Percentiles rank a stretch among this genome's conserved stretches.
Conservation (phyloP, 2,329 filamentous ascomycete species). For the Arthrobotrys pseudoclavata region DNA sequence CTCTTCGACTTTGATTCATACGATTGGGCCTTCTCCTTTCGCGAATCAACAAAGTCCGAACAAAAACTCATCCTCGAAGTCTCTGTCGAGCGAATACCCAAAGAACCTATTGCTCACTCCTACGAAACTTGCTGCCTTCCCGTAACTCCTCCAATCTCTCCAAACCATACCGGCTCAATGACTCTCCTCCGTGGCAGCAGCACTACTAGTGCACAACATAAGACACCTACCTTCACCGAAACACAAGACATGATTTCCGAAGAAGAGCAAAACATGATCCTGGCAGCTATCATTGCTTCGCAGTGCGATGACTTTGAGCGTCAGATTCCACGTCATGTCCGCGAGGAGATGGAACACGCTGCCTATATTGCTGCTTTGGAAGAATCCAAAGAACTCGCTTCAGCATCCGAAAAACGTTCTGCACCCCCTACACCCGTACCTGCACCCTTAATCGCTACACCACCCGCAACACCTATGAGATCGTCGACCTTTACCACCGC, state of each 20-base stretch:
- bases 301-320: conserved; percentile 53
- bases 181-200: conserved; percentile 59
- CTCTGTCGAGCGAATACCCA: conserved; percentile 56
- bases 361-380: conserved; percentile 53
- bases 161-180: conserved; percentile 48
- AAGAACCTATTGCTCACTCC: conserved; percentile 17
- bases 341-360: conserved; percentile 57
- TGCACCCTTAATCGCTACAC: conserved; percentile 6
- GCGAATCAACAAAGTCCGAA: conserved; percentile 49
- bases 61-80: conserved; percentile 54
- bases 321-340: conserved; percentile 53
- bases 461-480: conserved; percentile 19
- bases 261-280: conserved; percentile 58
- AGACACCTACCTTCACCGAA: conserved; percentile 27
- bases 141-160: conserved; percentile 55
- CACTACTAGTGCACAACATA: conserved; percentile 57
- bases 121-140: conserved; percentile 58
- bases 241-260: conserved; percentile 48
- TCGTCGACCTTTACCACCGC: conserved; percentile 16
- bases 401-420: conserved; percentile 20
- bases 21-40: conserved; percentile 60
- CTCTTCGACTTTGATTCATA: conserved; percentile 40
- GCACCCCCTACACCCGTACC: conserved; percentile 2
- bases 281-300: conserved; percentile 58
- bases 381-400: conserved; percentile 46